These are phyloP conservation scores for Blastocystis sp. DNA, from an alignment of 352 stramenopile species.

Conservation along the genomic window DNA sequence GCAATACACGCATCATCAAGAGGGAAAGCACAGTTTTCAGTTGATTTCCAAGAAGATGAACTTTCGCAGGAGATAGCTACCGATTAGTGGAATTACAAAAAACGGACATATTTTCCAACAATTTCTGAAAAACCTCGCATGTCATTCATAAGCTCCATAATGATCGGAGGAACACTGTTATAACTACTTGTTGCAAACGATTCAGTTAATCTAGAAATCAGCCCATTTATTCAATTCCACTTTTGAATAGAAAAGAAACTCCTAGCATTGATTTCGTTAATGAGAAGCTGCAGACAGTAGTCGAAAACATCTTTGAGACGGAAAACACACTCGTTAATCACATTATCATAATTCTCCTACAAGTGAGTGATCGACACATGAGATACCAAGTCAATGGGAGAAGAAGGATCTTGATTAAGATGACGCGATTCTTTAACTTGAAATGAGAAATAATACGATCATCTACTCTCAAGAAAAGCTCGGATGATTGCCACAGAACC, in stretches of 20 bases:
- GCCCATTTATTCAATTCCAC: neutral
- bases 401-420: neutral
- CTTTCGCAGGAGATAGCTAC: neutral
- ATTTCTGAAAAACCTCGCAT: constrained; percentile 26
- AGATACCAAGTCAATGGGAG: neutral
- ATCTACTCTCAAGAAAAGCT: neutral
- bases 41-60: neutral
- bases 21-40: neutral
- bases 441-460: neutral
- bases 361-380: neutral
- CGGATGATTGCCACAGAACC: neutral
- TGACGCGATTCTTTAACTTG: neutral
- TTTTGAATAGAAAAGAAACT: neutral
- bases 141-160: constrained; percentile 59
- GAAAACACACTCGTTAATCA: neutral
- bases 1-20: constrained; percentile 30
- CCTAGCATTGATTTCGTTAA: neutral
- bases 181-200: neutral
- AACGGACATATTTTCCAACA: neutral
- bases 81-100: neutral
- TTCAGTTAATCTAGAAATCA: neutral
- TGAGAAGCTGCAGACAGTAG: neutral
- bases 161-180: constrained; percentile 35
- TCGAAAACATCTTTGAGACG: neutral
- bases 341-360: neutral